phyloP scores from a whole-genome alignment of 225 moss, liverwort and hornwort genomes.

The Thuidium tamariscinum region DNA sequence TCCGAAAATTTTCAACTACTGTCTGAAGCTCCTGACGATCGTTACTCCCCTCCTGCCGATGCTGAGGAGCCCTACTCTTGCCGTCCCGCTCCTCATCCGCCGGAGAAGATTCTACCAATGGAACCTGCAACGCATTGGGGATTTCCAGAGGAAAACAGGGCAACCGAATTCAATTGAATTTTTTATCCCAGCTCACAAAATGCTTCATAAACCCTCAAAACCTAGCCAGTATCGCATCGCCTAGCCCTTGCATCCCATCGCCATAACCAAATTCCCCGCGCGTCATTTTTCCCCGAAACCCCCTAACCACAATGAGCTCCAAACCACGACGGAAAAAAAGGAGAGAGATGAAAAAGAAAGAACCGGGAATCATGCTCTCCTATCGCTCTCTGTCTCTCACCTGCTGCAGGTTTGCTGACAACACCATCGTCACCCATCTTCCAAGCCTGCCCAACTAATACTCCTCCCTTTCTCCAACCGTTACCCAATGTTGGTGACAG shows the following conservation, averaged over 20 bases:
- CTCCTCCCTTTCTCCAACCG: background rate
- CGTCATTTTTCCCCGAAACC: background rate
- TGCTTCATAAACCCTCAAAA: background rate
- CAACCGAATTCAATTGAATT: background rate
- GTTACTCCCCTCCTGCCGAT: background rate
- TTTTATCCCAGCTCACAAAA: background rate
- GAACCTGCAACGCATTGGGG: constrained; percentile 5
- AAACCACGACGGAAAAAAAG: background rate
- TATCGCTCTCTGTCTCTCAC: background rate
- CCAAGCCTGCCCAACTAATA: background rate
- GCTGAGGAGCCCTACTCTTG: background rate
- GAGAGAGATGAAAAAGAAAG: background rate
- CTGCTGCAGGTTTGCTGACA: constrained; percentile 7
- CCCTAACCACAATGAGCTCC: background rate
- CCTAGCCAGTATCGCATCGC: background rate
- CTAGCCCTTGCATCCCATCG: background rate
- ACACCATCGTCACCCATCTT: constrained; percentile 15
- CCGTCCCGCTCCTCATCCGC: constrained; percentile 8
- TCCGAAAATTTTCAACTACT: background rate
- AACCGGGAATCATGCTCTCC: background rate
- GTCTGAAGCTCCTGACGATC: background rate
- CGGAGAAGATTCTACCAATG: constrained; percentile 1
- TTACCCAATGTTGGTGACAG: constrained; percentile 2
- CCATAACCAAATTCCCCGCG: background rate
- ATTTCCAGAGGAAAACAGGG: background rate